These are phyloP conservation scores for Citropsis articulata DNA, from an alignment of 345 rosid genomes.

Conservation along the genomic window DNA sequence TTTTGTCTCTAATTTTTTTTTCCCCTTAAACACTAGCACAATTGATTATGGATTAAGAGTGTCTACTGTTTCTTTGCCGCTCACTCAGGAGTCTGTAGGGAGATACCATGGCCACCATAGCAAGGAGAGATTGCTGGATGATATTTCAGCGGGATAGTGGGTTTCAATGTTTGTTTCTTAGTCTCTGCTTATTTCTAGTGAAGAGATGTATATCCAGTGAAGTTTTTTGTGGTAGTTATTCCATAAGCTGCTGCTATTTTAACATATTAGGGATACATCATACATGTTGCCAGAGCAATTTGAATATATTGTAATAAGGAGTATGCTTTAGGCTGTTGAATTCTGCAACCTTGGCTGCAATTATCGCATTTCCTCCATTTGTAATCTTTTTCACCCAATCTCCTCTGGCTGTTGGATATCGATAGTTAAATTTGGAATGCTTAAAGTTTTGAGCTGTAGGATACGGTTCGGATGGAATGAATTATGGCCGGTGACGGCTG, in stretches of 20 bases:
- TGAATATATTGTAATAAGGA: constrained; percentile 8
- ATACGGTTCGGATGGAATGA: too few relatives aligned
- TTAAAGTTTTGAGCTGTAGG: too few relatives aligned
- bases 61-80: constrained; percentile 7
- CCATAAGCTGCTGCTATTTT: neutral
- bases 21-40: neutral
- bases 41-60: constrained; percentile 2
- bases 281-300: constrained; percentile 3
- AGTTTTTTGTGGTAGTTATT: constrained; percentile 1
- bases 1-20: neutral
- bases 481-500: too few relatives aligned
- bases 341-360: neutral
- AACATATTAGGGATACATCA: neutral
- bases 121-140: constrained; percentile 1
- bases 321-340: neutral
- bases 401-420: neutral
- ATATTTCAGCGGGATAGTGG: constrained; percentile 10
- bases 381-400: neutral
- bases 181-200: constrained; percentile 5
- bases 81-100: constrained; percentile 12
- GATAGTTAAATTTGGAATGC: neutral
- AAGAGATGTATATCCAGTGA: constrained; percentile 21
- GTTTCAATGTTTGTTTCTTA: neutral
- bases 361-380: neutral
- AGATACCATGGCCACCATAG: constrained; percentile 7